Evolutionary conservation across 306 rosid species (phyloP).

Genomic region (Delonix regia): DNA sequence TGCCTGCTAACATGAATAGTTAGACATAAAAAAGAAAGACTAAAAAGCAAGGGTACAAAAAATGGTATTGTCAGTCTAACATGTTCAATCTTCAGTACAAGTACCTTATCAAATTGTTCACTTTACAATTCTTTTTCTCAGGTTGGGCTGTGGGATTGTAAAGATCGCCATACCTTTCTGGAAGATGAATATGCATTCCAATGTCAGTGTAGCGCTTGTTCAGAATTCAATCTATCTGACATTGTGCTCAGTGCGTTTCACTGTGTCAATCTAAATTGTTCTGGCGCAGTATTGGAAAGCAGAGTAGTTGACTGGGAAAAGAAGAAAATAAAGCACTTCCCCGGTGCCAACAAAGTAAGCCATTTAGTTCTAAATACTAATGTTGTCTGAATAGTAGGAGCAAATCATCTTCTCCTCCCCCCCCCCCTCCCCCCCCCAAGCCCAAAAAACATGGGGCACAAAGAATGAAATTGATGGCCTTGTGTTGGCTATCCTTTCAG

Average conservation of each 20-base stretch:
- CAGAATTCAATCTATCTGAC: conserved; percentile 67
- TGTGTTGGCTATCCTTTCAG: conserved; percentile 40
- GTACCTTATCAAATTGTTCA: conserved; percentile 31
- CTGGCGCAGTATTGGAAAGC: conserved; percentile 73
- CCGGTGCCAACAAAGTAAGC: conserved; percentile 34
- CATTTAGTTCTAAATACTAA: conserved; percentile 42
- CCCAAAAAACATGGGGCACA: neutral
- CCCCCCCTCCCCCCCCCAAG: no score
- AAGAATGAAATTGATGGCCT: neutral
- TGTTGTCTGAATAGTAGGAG: conserved; percentile 4
- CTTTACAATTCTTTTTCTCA: conserved; percentile 42
- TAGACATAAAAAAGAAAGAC: conserved; percentile 18
- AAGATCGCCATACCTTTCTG: conserved; percentile 69
- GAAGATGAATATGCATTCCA: conserved; percentile 70
- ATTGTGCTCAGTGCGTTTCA: conserved; percentile 68
- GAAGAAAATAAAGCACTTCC: conserved; percentile 46
- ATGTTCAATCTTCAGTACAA: conserved; percentile 8
- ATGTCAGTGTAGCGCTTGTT: conserved; percentile 79
- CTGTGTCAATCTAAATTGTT: conserved; percentile 63
- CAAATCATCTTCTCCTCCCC: neutral
- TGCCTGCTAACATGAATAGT: conserved; percentile 8
- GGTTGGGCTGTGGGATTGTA: conserved; percentile 89
- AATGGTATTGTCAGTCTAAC: conserved; percentile 3
- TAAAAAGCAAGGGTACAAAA: neutral
- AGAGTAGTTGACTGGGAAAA: conserved; percentile 58